Base-by-base conservation (phyloP, 2,329 filamentous ascomycete genomes). In the Calonectria leucothoes region DNA sequence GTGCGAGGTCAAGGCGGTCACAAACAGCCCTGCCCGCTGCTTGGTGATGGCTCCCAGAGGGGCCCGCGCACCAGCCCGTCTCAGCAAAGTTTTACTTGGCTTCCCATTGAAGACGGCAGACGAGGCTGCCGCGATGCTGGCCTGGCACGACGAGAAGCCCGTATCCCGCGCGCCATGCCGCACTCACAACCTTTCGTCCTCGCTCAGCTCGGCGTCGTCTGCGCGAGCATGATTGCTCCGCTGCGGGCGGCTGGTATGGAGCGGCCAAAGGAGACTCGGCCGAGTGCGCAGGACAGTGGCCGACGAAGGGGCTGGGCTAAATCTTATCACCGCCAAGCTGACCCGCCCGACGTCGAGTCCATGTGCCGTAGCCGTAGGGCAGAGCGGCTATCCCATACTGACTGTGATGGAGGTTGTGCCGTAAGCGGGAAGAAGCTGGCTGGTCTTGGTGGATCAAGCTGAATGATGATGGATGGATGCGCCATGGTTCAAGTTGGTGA, bases 11-110 rank as follows among this genome's bases (percentile, higher is more conserved):
- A 67, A 67, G 69, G 64, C 52, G 52, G 20, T 51, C 51, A 51
- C 25, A 52, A 33, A 37, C 55, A 49, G 49, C 48, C 68, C 29
- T 70, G 59, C 25, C 55, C 67, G 33, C 25, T 66, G 42, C 31
- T 35, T 61, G 51, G 20, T 68, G 35, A 63, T 51, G 42, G 17
- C 42, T 31, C 61, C 45, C 45, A 42, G 39, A 63, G 33, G 52
- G 69, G 25, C 69, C 63, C 57, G 69, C 69, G 63, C 69, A 20
- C 45, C 63, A 52, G 42, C 37, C 69, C 69, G 69, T 70, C 61
- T 51, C 48, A 52, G 42, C 57, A 48, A 35, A 35, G 63, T 71
- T 71, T 66, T 42, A 51, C 69, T 25, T 35, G 42, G 10, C 45
- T 35, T 52, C 57, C 57, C 45, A 69, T 23, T 39, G 31, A 55